These are phyloP conservation scores for Penicillium diatomitis DNA, from an alignment of 495 filamentous ascomycete species.

Conservation along the genomic window DNA sequence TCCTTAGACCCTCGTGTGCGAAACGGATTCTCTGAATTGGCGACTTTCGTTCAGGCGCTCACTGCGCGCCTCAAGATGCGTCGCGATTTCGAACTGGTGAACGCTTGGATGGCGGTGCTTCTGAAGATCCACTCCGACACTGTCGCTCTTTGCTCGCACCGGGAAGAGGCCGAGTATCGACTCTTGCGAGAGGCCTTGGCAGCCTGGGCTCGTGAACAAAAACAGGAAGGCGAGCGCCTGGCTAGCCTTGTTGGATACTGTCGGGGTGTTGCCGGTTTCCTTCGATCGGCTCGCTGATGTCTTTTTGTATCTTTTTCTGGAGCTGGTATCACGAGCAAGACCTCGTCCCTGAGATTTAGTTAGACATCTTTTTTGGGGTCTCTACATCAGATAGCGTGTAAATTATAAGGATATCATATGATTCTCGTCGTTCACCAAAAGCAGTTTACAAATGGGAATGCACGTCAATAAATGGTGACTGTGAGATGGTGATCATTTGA, in stretches of 20 bases:
- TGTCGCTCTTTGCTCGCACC: constrained; percentile 35
- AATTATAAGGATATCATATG: background rate
- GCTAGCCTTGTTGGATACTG: constrained; percentile 75
- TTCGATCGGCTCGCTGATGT: constrained; percentile 50
- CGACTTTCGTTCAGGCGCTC: constrained; percentile 65
- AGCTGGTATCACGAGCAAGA: no score
- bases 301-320: no score
- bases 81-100: constrained; percentile 83
- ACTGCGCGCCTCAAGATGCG: constrained; percentile 54
- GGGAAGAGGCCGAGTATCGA: constrained; percentile 25
- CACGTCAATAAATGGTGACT: no score
- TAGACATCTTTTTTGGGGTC: background rate
- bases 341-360: no score
- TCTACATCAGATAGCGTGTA: background rate
- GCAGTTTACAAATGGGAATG: no score
- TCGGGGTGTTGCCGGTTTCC: constrained; percentile 78
- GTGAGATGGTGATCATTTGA: no score
- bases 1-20: constrained; percentile 49
- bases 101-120: constrained; percentile 95
- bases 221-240: constrained; percentile 58
- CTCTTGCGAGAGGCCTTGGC: constrained; percentile 45
- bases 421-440: background rate
- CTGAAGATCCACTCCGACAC: constrained; percentile 64
- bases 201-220: constrained; percentile 59
- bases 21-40: constrained; percentile 44